A percentile compares a stretch with the other conserved stretches of the same genome.
phyloP scores from a whole-genome alignment of 805 yeast species.

The Saturnispora serradocipensis region DNA sequence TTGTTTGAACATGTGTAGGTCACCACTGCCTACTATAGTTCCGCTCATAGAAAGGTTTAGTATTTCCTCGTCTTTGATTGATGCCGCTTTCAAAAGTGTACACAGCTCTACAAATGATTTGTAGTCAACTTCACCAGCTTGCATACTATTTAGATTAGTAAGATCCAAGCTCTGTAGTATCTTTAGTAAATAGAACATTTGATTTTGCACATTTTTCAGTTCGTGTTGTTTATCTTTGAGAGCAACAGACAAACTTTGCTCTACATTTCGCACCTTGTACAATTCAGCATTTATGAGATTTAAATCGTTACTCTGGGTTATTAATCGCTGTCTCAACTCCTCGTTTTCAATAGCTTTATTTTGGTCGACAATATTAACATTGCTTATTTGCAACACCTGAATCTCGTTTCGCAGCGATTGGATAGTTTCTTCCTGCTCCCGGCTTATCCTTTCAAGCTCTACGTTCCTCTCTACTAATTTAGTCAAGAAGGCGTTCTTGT shows the following conservation, averaged over 20 bases:
- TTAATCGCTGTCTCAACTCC: background rate
- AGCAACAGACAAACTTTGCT: background rate
- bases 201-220: slow-evolving; percentile 1
- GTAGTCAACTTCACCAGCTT: background rate
- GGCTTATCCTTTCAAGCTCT: background rate
- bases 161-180: background rate
- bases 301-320: background rate
- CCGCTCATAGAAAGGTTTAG: background rate
- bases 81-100: slow-evolving; percentile 1
- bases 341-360: background rate
- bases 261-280: background rate
- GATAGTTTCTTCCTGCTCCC: background rate
- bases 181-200: slow-evolving; percentile 4
- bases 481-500: background rate
- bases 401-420: background rate
- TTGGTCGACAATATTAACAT: background rate
- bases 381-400: background rate
- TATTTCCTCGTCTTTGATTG: background rate
- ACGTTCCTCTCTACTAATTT: background rate
- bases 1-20: background rate
- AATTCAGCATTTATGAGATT: background rate
- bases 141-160: background rate
- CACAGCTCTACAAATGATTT: slow-evolving; percentile 5
- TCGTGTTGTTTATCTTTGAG: background rate
- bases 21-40: background rate